Base-by-base conservation (phyloP, 2,329 filamentous ascomycete species). In the Diplodia intermedia region DNA sequence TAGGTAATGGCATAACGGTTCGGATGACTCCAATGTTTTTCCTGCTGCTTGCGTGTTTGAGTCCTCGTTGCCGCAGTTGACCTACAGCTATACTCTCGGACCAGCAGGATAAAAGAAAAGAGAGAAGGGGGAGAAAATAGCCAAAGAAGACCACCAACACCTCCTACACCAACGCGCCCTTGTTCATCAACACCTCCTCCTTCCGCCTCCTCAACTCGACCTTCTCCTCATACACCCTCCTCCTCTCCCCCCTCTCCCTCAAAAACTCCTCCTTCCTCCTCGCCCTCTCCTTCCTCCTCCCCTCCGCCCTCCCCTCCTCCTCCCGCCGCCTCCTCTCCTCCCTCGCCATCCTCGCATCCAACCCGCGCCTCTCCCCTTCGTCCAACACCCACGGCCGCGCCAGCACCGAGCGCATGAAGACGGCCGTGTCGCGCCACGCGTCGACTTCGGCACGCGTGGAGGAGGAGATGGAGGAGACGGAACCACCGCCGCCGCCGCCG, bases 381-480 rank as follows among this genome's bases (percentile, higher is more conserved):
- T 74, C 78, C 54, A 90, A 70, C 3, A 79, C 72, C 88, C 88
- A 89, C 2, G 86, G 86, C 65, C 76, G 77, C 3, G 78, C 79
- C 26, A 90, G 78, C 1, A 87, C 80, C 14, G 82, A 77, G 11
- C 80, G 73, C 54, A 84, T 80, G 72, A 84, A 87, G 33, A 79
- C 75, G 4, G 82, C 80, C 20, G 82, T 80, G 70, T 85, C 82
- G 1, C 80, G 78, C 82, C 88, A 85, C 38, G 85, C 85, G 8
- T 75, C 74, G 60, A 83, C 82, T 73, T 90, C 88, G 33, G 85
- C 82, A 52, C 82, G 81, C 15, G 86, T 89, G 52, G 83, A 82
- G 3, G n/a, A 20, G 23, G 23, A 26, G 0, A 3, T 26, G 23
- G 23, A 1, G 23, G 23, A 23, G 23, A n/a, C n/a, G n/a, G n/a